Base-by-base conservation (phyloP, 2,329 filamentous ascomycete species). In the Metarhizium album region DNA sequence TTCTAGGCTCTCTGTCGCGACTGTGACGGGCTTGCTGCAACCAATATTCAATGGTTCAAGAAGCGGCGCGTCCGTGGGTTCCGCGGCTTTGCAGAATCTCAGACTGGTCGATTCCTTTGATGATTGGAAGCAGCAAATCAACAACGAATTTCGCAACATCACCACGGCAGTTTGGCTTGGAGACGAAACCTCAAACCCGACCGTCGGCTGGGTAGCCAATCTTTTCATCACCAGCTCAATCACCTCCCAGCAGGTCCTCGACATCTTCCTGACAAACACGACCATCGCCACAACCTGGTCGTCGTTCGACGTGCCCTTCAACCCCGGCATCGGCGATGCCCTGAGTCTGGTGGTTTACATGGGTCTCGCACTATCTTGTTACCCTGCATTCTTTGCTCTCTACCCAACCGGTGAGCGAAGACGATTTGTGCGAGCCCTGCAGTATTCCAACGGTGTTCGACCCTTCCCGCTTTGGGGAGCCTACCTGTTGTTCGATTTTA, bases 361-460 rank as follows among this genome's bases (percentile, higher is more conserved):
- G 63, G 82, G 85, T 14, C 74, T 96, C 8, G 87, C 84, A 1
- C 82, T 94, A 67, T 76, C 80, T 6, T 82, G 83, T 1, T 93
- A 86, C 59, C 89, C 90, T 1, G 88, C 85, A 14, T 90, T 96
- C 72, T 94, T 95, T 59, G 80, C 87, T 0, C 72, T 96, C 4
- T 96, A 96, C 61, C 87, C 89, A 0, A 95, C 88, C n/a, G 73
- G 86, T 27, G 90, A 96, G 66, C 78, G 89, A 24, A 72, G 89
- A 11, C 74, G 82, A 47, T 86, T 89, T 56, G 87, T 96, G 23
- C 80, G 90, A 48, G 86, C 86, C 16, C 72, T 96, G 29, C 85
- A 96, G 65, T 96, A 95, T 67, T 94, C 87, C 49, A 96, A 95
- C 61, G 90, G 90, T 45, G 89, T 95, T 27, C 77, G 87, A 13